phyloP scores from a whole-genome alignment of 2,329 filamentous ascomycete genomes.

The Clonostachys byssicola region DNA sequence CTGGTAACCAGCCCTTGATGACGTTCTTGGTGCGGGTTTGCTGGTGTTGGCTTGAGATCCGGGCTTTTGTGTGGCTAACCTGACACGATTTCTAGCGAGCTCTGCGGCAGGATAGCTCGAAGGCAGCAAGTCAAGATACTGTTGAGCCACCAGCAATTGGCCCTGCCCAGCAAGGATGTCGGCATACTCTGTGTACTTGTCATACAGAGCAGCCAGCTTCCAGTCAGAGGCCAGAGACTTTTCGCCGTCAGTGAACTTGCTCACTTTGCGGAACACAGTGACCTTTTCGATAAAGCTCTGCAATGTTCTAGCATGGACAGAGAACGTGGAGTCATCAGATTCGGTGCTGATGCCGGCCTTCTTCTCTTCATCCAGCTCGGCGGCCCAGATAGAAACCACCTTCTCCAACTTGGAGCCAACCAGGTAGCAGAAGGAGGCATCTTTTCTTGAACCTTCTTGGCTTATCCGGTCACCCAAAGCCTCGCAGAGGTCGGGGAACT shows the following conservation, averaged over 20 bases:
- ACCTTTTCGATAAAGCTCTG: constrained; percentile 98
- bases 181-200: constrained; percentile 95
- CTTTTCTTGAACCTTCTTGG: constrained; percentile 73
- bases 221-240: constrained; percentile 69
- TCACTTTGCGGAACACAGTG: constrained; percentile 90
- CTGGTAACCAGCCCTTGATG: too few species aligned
- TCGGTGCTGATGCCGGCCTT: constrained; percentile 66
- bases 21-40: constrained; percentile 5
- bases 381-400: constrained; percentile 90
- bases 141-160: constrained; percentile 79
- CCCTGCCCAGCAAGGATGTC: constrained; percentile 91
- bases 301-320: constrained; percentile 81
- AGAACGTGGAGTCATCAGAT: constrained; percentile 77
- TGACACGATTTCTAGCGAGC: constrained; percentile 78
- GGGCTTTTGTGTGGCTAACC: constrained; percentile 66
- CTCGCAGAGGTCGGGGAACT: constrained; percentile 94
- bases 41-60: constrained; percentile 15
- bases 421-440: constrained; percentile 95
- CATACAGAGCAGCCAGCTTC: constrained; percentile 85
- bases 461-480: constrained; percentile 87
- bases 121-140: constrained; percentile 86
- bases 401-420: constrained; percentile 97
- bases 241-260: constrained; percentile 83
- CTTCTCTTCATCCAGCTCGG: constrained; percentile 83
- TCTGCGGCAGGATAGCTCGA: constrained; percentile 81